Conservation (phyloP, 345 rosid species). For the Toxicodendron radicans region DNA sequence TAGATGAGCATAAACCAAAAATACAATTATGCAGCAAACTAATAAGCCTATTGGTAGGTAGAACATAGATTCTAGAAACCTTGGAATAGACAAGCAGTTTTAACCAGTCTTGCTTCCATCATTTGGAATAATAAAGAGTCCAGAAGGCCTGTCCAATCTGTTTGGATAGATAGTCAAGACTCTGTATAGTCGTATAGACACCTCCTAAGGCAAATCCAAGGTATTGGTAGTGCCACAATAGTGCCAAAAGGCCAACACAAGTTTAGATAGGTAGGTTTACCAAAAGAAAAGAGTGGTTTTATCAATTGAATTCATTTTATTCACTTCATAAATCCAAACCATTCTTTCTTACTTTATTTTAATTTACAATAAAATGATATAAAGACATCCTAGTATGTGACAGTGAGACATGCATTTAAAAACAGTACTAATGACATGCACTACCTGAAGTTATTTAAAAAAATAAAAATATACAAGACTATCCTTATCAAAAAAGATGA, state of each 20-base stretch:
- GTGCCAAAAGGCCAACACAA: neutral
- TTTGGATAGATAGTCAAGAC: slow-evolving; percentile 8
- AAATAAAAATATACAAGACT: neutral
- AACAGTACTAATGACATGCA: neutral
- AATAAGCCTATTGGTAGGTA: neutral
- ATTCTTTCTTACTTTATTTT: neutral
- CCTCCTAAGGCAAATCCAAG: neutral
- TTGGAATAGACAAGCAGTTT: slow-evolving; percentile 1
- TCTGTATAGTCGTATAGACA: neutral
- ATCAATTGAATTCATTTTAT: neutral
- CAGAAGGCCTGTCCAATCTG: slow-evolving; percentile 7
- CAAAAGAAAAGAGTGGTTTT: neutral
- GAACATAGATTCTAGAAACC: slow-evolving; percentile 2
- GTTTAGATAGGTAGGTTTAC: neutral
- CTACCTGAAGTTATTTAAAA: neutral
- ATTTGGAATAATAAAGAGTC: slow-evolving; percentile 2
- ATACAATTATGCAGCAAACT: neutral
- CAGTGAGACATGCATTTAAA: neutral
- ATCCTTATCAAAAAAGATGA: neutral
- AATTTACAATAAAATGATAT: neutral
- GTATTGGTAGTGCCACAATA: neutral
- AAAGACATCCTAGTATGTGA: neutral
- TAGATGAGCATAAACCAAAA: neutral
- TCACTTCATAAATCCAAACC: neutral
- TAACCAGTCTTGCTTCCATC: slow-evolving; percentile 5